Evolutionary conservation across 202 grass and related monocot species (phyloP).

Genomic region (Dendrocalamus latiflorus): DNA sequence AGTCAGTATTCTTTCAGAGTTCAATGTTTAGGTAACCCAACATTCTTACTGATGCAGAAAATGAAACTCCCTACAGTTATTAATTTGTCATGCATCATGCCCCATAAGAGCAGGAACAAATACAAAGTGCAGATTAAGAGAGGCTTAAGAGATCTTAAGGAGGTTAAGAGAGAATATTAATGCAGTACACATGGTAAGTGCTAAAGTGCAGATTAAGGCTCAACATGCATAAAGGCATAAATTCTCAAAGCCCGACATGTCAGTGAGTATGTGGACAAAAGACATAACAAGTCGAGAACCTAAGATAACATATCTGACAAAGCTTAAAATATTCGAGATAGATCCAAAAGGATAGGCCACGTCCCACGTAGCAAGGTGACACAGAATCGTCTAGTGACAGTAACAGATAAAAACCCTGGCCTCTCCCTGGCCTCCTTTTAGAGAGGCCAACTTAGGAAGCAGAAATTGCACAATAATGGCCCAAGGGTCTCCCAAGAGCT

Average conservation of each 20-base stretch:
- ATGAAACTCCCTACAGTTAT: not conserved
- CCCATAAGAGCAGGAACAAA: not conserved
- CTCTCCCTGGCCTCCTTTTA: no score
- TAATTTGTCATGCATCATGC: not conserved
- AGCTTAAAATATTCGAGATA: slow-evolving; percentile 10
- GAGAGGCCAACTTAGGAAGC: slow-evolving; percentile 1
- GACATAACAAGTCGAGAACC: not conserved
- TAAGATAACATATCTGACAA: slow-evolving; percentile 30
- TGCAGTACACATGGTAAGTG: not conserved
- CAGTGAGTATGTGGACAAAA: slow-evolving; percentile 19
- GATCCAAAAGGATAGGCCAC: no score
- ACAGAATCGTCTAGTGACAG: slow-evolving; percentile 20
- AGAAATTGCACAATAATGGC: not conserved
- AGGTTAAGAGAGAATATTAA: not conserved
- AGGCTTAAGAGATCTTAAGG: no score
- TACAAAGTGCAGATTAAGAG: not conserved
- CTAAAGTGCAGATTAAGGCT: not conserved
- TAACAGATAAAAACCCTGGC: slow-evolving; percentile 6
- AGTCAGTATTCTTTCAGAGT: not conserved
- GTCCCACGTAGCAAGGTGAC: slow-evolving; percentile 18
- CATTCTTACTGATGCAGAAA: not conserved
- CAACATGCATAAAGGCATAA: not conserved
- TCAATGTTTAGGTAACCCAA: not conserved
- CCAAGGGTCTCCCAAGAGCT: slow-evolving; percentile 20
- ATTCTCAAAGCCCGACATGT: not conserved